These are phyloP conservation scores for Ciborinia camelliae DNA, from an alignment of 2,329 filamentous ascomycete genomes.

Conservation along the genomic window DNA sequence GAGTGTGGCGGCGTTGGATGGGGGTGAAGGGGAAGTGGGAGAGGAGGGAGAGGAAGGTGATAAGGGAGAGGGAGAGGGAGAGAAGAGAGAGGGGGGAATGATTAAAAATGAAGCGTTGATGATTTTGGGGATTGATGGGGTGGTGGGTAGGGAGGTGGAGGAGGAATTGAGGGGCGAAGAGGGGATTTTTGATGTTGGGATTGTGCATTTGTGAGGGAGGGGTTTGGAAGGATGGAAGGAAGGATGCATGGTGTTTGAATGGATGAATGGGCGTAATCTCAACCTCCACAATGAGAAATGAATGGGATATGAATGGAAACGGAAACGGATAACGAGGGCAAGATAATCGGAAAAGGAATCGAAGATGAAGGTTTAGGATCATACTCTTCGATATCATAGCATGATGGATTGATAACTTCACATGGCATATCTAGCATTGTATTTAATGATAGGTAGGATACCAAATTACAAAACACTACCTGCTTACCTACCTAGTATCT, in stretches of 20 bases:
- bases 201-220: conserved; percentile 41
- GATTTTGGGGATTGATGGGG: conserved; percentile 71
- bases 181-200: conserved; percentile 54
- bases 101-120: conserved; percentile 67
- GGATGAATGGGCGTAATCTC: not conserved
- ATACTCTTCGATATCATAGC: too few species aligned
- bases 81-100: conserved; percentile 32
- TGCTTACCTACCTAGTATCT: too few species aligned
- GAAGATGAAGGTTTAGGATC: too few species aligned
- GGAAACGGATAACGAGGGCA: too few species aligned
- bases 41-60: conserved; percentile 36
- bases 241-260: too few species aligned
- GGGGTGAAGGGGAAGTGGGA: conserved; percentile 15
- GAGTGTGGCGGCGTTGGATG: conserved; percentile 59
- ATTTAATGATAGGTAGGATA: too few species aligned
- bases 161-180: conserved; percentile 48
- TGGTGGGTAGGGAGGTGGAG: conserved; percentile 56
- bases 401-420: too few species aligned
- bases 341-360: too few species aligned
- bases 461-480: too few species aligned
- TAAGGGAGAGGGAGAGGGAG: conserved; percentile 25
- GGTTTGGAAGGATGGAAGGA: not conserved
- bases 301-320: too few species aligned
- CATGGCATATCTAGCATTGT: too few species aligned
- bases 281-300: too few species aligned